Base-by-base conservation (phyloP, 2,329 filamentous ascomycete species). In the Aureobasidium namibiae region DNA sequence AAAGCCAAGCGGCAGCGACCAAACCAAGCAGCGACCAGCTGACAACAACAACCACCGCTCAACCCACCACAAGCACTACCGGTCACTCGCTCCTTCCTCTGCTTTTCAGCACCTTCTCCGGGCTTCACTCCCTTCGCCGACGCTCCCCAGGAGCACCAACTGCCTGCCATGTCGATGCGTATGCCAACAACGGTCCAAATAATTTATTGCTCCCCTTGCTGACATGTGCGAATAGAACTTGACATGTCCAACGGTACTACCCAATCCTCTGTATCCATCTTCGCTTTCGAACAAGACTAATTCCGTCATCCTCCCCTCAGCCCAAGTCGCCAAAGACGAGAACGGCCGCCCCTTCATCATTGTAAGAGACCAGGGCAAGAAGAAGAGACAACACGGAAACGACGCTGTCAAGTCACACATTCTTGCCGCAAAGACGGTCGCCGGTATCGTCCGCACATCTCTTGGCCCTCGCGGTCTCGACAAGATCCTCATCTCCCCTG, bases 371-470 rank as follows among this genome's bases (percentile, higher is more conserved):
- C 94, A 99, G 76, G 92, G 92, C 72, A 96, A 86, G 79, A 99
- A 97, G 85, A 95, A 91, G 83, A 87, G 94, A 75, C 89, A 94
- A 71, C 92, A 94, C 74, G 94, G 94, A 70, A 96, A 88, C 75
- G 94, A 99, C 72, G 94, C 94, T 56, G 90, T 99, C 75, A 99
- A 99, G 78, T 90, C 91, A 69, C 95, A 99, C 78, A 99, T 99
- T 69, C 85, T 97, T 69, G 92, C 94, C 62, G 95, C 95, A 59
- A 87, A 92, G 73, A 97, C 94, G 61, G 92, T 99, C 67, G 89
- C 94, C 67, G 95, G 91, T 77, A 94, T 99, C 68, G 90, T 99
- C 76, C 96, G 95, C 81, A 94, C 90, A 62, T 99, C 95, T 65
- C 82, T 99, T 68, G 94, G 94, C 53, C 94, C 94, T 58, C 88